Evolutionary conservation across 169 alveolate genomes (phyloP), one percentile per base, ranked within the genome.

Genomic region (Plasmodium vinckei): DNA sequence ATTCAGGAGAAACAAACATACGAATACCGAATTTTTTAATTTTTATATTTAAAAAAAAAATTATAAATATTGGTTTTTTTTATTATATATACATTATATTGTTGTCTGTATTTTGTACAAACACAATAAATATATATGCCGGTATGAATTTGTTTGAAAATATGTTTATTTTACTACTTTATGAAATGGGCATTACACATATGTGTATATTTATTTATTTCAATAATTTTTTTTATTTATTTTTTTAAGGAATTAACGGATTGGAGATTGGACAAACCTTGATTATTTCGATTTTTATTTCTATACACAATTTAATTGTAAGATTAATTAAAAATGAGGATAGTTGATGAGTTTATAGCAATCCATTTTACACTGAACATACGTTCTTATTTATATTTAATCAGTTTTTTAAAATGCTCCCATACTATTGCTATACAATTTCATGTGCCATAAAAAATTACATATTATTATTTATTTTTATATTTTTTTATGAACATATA

Each of bases 121-220:
- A 97, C 90, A 94, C 98, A 15, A 97, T 97, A 60, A 97, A 97
- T 91, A 96, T 97, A 68, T 96, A 96, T 77, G 98, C 99, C 6
- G 99, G 99, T 56, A 77, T 17, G 59, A 5, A 33, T 27, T 44
- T 47, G 47, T 51, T 51, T 56, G 19, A 51, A 21, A 9, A 47
- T 70, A 2, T 23, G 13, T 9, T 75, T 75, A 61, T 47, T 46
- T 51, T 17, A 10, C 60, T 7, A 21, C 27, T 47, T 51, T n/a
- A 21, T 27, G 75, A 27, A 44, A 39, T n/a, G 23, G 5, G n/a
- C 44, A 12, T n/a, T 25, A 17, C 67, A 57, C 27, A 57, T 57
- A 13, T 57, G 10, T 57, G 67, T 10, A 51, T 51, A 57, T 15
- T 17, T 44, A 17, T 67, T 67, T 39, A 19, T 39, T 9, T 23